These are phyloP conservation scores for Pseudogymnoascus sp. DNA, from an alignment of 2,329 filamentous ascomycete species.

Conservation along the genomic window DNA sequence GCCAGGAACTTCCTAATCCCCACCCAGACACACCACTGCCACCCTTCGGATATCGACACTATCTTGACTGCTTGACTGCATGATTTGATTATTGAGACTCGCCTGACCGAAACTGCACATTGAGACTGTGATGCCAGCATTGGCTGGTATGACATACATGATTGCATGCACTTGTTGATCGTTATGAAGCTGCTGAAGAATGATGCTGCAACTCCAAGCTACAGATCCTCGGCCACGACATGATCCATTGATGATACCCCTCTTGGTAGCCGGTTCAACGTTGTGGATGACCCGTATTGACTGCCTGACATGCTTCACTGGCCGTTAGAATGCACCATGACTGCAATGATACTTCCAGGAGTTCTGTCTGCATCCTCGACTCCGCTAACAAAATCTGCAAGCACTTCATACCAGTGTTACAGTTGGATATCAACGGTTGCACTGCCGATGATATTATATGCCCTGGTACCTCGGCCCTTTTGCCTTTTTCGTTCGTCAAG, in stretches of 20 bases:
- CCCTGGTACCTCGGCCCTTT: background rate
- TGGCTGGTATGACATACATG: conserved; percentile 19
- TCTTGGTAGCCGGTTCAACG: background rate
- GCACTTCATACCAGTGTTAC: conserved; percentile 3
- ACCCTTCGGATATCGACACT: conserved; percentile 22
- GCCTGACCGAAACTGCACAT: conserved; percentile 10
- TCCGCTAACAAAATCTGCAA: background rate
- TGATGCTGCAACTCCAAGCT: conserved; percentile 7
- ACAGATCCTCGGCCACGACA: background rate
- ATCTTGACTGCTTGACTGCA: conserved; percentile 28
- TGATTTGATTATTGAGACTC: conserved; percentile 24
- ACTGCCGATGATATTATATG: background rate
- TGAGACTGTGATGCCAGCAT: conserved; percentile 10
- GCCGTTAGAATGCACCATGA: conserved; percentile 4
- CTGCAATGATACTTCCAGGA: background rate
- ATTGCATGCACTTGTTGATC: conserved; percentile 16
- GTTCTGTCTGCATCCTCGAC: background rate
- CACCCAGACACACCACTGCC: conserved; percentile 15
- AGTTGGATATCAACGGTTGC: background rate
- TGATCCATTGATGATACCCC: conserved; percentile 8
- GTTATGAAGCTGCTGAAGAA: conserved; percentile 7
- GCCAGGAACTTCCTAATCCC: conserved; percentile 32
- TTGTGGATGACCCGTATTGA: conserved; percentile 5
- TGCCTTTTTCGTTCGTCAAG: background rate
- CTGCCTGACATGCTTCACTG: conserved; percentile 6